Evolutionary conservation across 306 rosid species (phyloP).

Genomic region (Pueraria montana): DNA sequence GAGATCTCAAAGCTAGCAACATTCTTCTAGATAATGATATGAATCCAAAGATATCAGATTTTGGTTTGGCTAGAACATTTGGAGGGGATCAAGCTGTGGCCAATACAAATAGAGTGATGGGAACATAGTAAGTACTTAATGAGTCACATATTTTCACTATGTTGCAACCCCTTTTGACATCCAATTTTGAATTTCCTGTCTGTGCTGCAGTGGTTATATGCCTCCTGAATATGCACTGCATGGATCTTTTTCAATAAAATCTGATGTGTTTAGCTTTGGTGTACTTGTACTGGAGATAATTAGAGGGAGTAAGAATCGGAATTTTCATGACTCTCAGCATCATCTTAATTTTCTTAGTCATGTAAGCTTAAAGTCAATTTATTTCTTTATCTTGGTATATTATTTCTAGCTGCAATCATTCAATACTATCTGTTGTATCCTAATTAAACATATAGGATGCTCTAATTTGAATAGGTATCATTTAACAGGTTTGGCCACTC

Average conservation of each 20-base stretch:
- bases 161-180: not conserved
- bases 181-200: not conserved
- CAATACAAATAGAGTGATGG: constrained; percentile 32
- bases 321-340: not conserved
- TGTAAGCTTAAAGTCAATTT: not conserved
- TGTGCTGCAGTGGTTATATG: constrained; percentile 4
- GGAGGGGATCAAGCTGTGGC: not conserved
- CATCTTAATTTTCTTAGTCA: constrained; percentile 19
- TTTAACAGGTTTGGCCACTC: not conserved
- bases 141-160: not conserved
- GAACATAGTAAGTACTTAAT: constrained; percentile 13
- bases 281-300: constrained; percentile 12
- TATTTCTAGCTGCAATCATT: not conserved
- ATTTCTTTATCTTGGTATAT: not conserved
- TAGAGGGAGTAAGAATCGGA: constrained; percentile 21
- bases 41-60: constrained; percentile 18
- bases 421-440: not conserved
- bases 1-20: constrained; percentile 15
- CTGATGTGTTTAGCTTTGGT: constrained; percentile 20
- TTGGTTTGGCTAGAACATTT: constrained; percentile 19
- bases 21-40: constrained; percentile 1
- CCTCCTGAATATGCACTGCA: constrained; percentile 7
- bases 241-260: constrained; percentile 14
- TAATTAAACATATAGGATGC: not conserved
- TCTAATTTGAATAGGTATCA: not conserved